Evolutionary conservation across 2,329 filamentous ascomycete species (phyloP).

Genomic region (Parastagonospora nodorum): DNA sequence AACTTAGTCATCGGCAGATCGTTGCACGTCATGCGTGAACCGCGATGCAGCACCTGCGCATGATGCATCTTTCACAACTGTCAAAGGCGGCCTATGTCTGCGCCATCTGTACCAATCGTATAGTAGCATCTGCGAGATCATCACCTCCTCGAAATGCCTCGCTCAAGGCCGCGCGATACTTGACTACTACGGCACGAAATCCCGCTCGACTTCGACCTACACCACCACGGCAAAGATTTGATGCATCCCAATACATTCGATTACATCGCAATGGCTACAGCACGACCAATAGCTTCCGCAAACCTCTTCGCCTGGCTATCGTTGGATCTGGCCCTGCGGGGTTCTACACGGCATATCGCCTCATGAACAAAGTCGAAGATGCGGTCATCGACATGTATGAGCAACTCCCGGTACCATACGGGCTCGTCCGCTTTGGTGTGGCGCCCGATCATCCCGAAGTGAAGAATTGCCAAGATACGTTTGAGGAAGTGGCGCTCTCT

Average conservation of each 20-base stretch:
- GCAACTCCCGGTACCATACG: slow-evolving; percentile 87
- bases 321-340: slow-evolving; percentile 94
- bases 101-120: slow-evolving; percentile 31
- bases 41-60: slow-evolving; percentile 11
- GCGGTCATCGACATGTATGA: slow-evolving; percentile 95
- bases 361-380: slow-evolving; percentile 75
- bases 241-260: not conserved
- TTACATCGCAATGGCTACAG: slow-evolving; percentile 28
- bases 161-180: slow-evolving; percentile 4
- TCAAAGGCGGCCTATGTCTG: slow-evolving; percentile 26
- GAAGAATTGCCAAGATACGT: slow-evolving; percentile 97
- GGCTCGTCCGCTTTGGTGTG: slow-evolving; percentile 89
- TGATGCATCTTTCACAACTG: slow-evolving; percentile 26
- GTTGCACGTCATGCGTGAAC: not conserved
- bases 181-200: slow-evolving; percentile 7
- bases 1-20: not conserved
- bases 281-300: slow-evolving; percentile 20
- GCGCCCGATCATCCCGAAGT: slow-evolving; percentile 99
- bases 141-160: slow-evolving; percentile 1
- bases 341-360: slow-evolving; percentile 89
- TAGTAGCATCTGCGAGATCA: slow-evolving; percentile 5
- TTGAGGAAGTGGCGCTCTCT: slow-evolving; percentile 82
- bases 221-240: not conserved
- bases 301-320: slow-evolving; percentile 78
- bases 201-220: slow-evolving; percentile 9